These are phyloP conservation scores for Trypanosoma congolense DNA, from an alignment of 208 protist genomes.

Conservation along the genomic window DNA sequence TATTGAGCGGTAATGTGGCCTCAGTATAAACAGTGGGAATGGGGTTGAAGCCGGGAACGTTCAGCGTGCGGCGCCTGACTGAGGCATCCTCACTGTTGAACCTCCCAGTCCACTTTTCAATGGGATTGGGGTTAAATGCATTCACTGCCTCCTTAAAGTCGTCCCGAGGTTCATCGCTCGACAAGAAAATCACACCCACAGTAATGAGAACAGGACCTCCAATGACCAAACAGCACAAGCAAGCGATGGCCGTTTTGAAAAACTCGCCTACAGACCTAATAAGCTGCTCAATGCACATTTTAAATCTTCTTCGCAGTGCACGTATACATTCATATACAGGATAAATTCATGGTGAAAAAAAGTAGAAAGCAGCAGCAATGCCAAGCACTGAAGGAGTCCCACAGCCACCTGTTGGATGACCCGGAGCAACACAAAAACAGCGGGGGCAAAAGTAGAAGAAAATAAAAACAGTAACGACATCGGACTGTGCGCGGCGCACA, in stretches of 20 bases:
- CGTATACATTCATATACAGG: too few relatives aligned
- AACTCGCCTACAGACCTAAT: conserved; percentile 15
- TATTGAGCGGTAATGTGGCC: neutral
- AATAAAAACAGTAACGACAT: too few relatives aligned
- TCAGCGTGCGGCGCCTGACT: conserved; percentile 13
- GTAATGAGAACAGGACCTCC: conserved; percentile 17
- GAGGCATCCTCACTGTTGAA: conserved; percentile 5
- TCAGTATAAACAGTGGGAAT: conserved; percentile 11
- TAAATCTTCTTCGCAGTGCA: too few relatives aligned
- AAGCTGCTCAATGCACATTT: conserved; percentile 5
- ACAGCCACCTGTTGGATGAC: too few relatives aligned
- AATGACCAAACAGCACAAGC: conserved; percentile 18
- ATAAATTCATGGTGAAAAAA: too few relatives aligned
- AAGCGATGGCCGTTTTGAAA: conserved; percentile 10
- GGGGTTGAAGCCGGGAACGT: conserved; percentile 1
- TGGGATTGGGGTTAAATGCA: conserved; percentile 12
- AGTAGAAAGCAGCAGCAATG: too few relatives aligned
- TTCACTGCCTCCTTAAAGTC: conserved; percentile 17
- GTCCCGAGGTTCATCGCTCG: neutral
- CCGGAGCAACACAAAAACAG: too few relatives aligned
- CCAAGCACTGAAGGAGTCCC: too few relatives aligned
- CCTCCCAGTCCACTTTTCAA: conserved; percentile 12
- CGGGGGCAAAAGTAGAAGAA: too few relatives aligned
- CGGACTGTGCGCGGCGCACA: too few relatives aligned
- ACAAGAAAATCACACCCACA: conserved; percentile 9